Base-by-base conservation (phyloP, 2,329 filamentous ascomycete genomes). In the Colletotrichum plurivorum region DNA sequence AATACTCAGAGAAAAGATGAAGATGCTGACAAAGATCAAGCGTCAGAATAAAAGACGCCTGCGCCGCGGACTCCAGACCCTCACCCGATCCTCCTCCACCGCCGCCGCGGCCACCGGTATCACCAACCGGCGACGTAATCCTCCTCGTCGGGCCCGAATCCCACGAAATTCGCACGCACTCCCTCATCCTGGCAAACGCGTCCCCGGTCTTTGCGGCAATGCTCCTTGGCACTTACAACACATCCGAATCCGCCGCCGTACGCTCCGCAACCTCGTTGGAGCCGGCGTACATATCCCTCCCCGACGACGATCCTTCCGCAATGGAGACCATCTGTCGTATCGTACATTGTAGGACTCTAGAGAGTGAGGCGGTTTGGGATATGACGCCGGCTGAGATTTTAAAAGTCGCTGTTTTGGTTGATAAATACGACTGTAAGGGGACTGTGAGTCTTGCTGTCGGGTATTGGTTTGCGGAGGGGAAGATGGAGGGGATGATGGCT, bases 381-480 rank as follows among this genome's bases (percentile, higher is more conserved):
- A 12, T 49, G n/a, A 10, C 51, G 15, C 60, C 60, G 4, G 15
- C 7, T 2, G 20, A 59, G 46, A 25, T 68, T 20, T 10, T 65
- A 2, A 20, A 0, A 15, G 49, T 59, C 3, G 59, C 65, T 3
- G 2, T 54, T 0, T 9, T 46, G 1, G 60, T 60, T 18, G 65
- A 64, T 20, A 68, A 68, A 41, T 68, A 68, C 1, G 61, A 59
- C 22, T 68, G 65, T n/a, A 15, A 15, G 2, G 39, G 41, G 3
- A 20, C 54, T 13, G 16, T 68, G 46, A 54, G 53, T 12, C 20
- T 49, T 0, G 48, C 53, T 3, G 31, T 45, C 8, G 46, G 56
- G 8, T 8, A 63, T 15, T 68, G 65, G 65, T 13, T 68, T 2
- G 25, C 9, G 4, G 36, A 39, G 2, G 48, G 22, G 36, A 52